Percentiles rank a stretch among this genome's conserved stretches.
Evolutionary conservation across 768 basidiomycete genomes (phyloP).

Genomic region (Chalciporus pseudorubinellus): DNA sequence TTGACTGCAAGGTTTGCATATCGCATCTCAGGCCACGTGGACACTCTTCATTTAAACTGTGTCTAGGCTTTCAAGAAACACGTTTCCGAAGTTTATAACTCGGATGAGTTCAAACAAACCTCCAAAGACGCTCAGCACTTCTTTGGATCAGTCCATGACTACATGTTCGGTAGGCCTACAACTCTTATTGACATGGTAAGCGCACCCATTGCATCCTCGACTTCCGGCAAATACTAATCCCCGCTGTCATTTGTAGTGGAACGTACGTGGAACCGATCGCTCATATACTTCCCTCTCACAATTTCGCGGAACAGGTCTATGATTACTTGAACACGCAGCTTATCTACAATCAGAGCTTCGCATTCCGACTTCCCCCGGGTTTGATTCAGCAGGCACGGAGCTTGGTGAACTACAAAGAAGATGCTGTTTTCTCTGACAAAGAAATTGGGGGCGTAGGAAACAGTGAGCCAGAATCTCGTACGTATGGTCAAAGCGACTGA

Average conservation of each 20-base stretch:
- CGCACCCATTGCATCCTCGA: conserved; percentile 7
- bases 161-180: conserved; percentile 62
- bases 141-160: conserved; percentile 63
- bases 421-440: conserved; percentile 65
- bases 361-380: conserved; percentile 70
- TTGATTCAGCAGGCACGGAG: conserved; percentile 69
- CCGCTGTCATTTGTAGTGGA: conserved; percentile 53
- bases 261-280: conserved; percentile 45
- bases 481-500: not conserved
- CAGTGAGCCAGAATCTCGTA: conserved; percentile 42
- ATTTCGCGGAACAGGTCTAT: conserved; percentile 48
- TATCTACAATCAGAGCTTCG: conserved; percentile 78
- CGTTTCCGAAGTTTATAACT: conserved; percentile 58
- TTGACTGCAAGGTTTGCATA: conserved; percentile 49
- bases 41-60: conserved; percentile 3
- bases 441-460: conserved; percentile 70
- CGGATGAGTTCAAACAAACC: conserved; percentile 60
- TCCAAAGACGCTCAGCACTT: conserved; percentile 58
- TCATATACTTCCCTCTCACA: conserved; percentile 9
- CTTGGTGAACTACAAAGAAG: conserved; percentile 76
- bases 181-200: conserved; percentile 64
- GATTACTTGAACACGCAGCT: conserved; percentile 79
- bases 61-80: conserved; percentile 64
- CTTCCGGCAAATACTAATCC: conserved; percentile 10
- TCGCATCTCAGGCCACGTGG: conserved; percentile 40